phyloP scores from a whole-genome alignment of 495 filamentous ascomycete species.

The Penicillium malachiteum region DNA sequence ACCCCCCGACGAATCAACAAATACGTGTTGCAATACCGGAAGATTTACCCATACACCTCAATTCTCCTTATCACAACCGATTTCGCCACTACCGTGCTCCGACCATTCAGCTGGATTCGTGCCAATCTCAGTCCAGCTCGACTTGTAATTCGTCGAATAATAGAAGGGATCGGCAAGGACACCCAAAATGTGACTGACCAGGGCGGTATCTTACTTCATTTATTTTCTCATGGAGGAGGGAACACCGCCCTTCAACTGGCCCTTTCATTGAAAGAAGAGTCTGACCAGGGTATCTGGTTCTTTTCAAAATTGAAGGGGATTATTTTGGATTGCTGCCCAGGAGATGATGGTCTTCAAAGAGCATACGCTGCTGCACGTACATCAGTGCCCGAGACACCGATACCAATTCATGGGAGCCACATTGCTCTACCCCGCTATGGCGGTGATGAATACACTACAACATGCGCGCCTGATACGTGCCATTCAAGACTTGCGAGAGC shows the following conservation, averaged over 20 bases:
- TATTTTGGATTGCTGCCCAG: constrained; percentile 33
- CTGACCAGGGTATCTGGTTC: constrained; percentile 9
- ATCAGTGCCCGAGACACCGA: constrained; percentile 12
- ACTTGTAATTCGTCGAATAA: constrained; percentile 17
- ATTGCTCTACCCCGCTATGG: constrained; percentile 24
- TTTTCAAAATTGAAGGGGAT: constrained; percentile 19
- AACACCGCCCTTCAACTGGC: constrained; percentile 27
- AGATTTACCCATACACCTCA: constrained; percentile 18
- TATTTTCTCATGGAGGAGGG: constrained; percentile 32
- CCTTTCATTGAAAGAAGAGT: constrained; percentile 20
- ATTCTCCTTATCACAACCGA: constrained; percentile 28
- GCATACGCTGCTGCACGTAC: constrained; percentile 22
- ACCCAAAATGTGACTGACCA: not conserved
- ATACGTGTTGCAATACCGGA: constrained; percentile 23
- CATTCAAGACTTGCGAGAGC: constrained; percentile 22
- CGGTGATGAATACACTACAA: constrained; percentile 19
- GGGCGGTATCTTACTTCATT: constrained; percentile 27
- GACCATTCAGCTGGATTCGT: constrained; percentile 20
- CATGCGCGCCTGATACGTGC: constrained; percentile 19
- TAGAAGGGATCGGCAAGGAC: not conserved
- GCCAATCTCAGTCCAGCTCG: constrained; percentile 22
- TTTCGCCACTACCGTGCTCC: constrained; percentile 17
- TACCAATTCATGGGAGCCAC: constrained; percentile 15
- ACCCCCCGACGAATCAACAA: constrained; percentile 31
- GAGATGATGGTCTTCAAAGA: constrained; percentile 25